Evolutionary conservation across 2,329 filamentous ascomycete species (phyloP).

Genomic region (Neofusicoccum parvum): DNA sequence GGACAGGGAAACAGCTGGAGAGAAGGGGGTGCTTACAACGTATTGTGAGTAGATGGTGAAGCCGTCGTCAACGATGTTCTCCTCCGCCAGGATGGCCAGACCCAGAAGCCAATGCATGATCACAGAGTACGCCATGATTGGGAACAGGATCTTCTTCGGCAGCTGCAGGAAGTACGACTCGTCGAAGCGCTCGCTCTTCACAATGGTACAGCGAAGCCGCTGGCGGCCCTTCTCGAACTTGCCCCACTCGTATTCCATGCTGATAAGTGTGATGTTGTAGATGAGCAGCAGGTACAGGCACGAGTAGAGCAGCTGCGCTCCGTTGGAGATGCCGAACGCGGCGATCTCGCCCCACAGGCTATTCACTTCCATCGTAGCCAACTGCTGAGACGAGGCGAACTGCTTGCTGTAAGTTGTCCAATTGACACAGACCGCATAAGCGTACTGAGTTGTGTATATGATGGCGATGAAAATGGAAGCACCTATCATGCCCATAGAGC

Average conservation of each 20-base stretch:
- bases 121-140: constrained; percentile 33
- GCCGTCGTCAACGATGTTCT: not conserved
- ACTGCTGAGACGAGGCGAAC: not conserved
- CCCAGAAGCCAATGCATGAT: constrained; percentile 37
- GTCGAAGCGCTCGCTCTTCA: constrained; percentile 31
- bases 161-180: constrained; percentile 35
- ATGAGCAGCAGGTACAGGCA: constrained; percentile 36
- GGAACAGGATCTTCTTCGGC: constrained; percentile 34
- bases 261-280: constrained; percentile 35
- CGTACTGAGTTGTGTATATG: constrained; percentile 21
- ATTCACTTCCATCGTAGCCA: constrained; percentile 27
- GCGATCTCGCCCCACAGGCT: constrained; percentile 29
- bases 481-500: constrained; percentile 26
- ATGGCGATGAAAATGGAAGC: constrained; percentile 29
- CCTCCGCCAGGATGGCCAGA: constrained; percentile 17
- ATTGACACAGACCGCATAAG: not conserved
- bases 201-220: constrained; percentile 33
- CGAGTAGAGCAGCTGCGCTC: constrained; percentile 35
- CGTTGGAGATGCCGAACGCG: constrained; percentile 32
- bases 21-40: constrained; percentile 21
- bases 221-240: constrained; percentile 30
- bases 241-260: constrained; percentile 34
- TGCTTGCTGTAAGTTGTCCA: constrained; percentile 13
- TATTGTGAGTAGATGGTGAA: constrained; percentile 30
- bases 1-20: not conserved